Evolutionary conservation across 257 asterid species (phyloP).

Genomic region (Nicotiana paniculata): DNA sequence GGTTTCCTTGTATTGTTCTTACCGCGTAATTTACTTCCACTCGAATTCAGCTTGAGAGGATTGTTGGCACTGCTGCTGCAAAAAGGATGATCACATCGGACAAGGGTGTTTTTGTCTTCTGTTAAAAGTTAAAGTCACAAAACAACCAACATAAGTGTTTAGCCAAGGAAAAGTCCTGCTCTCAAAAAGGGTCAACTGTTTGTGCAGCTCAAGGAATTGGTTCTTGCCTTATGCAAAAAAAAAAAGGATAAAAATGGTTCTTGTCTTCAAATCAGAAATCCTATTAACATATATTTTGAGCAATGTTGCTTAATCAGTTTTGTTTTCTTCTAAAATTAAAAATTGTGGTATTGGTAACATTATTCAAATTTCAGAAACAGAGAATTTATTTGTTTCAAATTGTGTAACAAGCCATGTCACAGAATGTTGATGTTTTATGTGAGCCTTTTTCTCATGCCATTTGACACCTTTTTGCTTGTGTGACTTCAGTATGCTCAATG

Average conservation of each 20-base stretch:
- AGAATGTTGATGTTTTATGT: too few relatives aligned
- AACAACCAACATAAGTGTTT: background rate
- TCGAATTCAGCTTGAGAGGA: slow-evolving; percentile 68
- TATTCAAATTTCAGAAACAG: background rate
- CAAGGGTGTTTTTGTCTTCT: slow-evolving; percentile 67
- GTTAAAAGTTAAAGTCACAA: slow-evolving; percentile 18
- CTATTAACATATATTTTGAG: background rate
- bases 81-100: slow-evolving; percentile 80
- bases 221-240: background rate
- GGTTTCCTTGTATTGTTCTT: background rate
- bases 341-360: background rate
- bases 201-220: background rate
- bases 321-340: background rate
- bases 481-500: too few relatives aligned
- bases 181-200: background rate
- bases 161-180: background rate
- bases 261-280: background rate
- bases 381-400: background rate
- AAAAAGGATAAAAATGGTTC: background rate
- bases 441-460: too few relatives aligned
- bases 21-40: background rate
- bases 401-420: too few relatives aligned
- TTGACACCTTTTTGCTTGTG: too few relatives aligned
- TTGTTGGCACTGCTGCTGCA: slow-evolving; percentile 73
- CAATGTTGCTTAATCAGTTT: background rate